These are phyloP conservation scores for Punctularia strigosozonata DNA, from an alignment of 768 basidiomycete species.

Conservation along the genomic window DNA sequence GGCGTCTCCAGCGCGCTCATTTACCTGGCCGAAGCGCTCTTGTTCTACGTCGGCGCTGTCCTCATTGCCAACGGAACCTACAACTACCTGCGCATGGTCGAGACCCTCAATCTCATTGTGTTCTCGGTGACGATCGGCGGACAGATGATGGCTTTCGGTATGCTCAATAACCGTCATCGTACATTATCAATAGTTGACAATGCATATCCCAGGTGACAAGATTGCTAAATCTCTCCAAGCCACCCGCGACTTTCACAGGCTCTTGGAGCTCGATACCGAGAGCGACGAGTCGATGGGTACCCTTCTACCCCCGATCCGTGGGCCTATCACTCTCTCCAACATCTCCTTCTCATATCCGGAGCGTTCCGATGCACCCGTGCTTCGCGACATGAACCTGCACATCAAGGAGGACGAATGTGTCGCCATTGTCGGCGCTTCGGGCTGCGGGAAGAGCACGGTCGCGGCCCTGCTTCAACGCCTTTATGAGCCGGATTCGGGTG, in stretches of 20 bases:
- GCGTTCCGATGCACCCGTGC: slow-evolving; percentile 58
- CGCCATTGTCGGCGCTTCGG: slow-evolving; percentile 88
- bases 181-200: slow-evolving; percentile 3
- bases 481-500: slow-evolving; percentile 67
- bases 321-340: slow-evolving; percentile 56
- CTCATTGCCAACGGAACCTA: slow-evolving; percentile 74
- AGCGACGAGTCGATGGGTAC: slow-evolving; percentile 66
- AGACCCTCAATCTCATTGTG: slow-evolving; percentile 83
- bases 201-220: slow-evolving; percentile 35
- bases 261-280: slow-evolving; percentile 46
- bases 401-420: slow-evolving; percentile 74
- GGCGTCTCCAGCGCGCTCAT: slow-evolving; percentile 76
- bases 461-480: slow-evolving; percentile 77
- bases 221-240: slow-evolving; percentile 83
- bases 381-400: slow-evolving; percentile 53
- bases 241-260: slow-evolving; percentile 61
- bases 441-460: slow-evolving; percentile 92
- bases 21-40: slow-evolving; percentile 79
- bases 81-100: slow-evolving; percentile 78
- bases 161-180: slow-evolving; percentile 21
- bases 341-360: slow-evolving; percentile 82
- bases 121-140: slow-evolving; percentile 89
- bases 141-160: slow-evolving; percentile 87
- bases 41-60: slow-evolving; percentile 87
- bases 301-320: slow-evolving; percentile 51